A percentile compares a stretch with the other conserved stretches of the same genome.
phyloP scores from a whole-genome alignment of 768 basidiomycete species.

The Pleurotus pulmonarius region DNA sequence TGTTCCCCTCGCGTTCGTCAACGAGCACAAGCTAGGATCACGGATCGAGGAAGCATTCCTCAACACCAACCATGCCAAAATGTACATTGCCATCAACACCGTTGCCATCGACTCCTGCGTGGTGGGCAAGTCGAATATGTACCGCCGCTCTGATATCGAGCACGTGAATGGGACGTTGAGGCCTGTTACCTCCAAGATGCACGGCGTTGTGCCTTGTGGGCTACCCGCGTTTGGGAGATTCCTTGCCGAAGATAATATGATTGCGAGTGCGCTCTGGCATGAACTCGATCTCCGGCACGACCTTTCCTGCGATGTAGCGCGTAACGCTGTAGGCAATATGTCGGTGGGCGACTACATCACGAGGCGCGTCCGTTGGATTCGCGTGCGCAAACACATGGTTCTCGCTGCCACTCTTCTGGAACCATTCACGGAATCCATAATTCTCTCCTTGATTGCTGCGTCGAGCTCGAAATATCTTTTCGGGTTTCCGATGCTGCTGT shows the following conservation, averaged over 20 bases:
- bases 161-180: constrained; percentile 65
- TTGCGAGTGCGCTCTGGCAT: constrained; percentile 89
- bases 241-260: constrained; percentile 98
- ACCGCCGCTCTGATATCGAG: constrained; percentile 85
- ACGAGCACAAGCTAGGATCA: constrained; percentile 70
- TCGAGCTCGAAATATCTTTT: constrained; percentile 49
- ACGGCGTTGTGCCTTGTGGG: constrained; percentile 36
- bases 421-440: constrained; percentile 86
- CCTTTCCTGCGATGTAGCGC: constrained; percentile 85
- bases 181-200: constrained; percentile 27
- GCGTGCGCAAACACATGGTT: constrained; percentile 94
- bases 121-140: constrained; percentile 94
- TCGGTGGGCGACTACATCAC: constrained; percentile 78
- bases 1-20: constrained; percentile 82
- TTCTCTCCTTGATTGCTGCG: constrained; percentile 64
- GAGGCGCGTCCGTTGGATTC: constrained; percentile 93
- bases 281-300: constrained; percentile 86
- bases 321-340: constrained; percentile 89
- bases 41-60: constrained; percentile 90
- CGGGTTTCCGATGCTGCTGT: constrained; percentile 49
- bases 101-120: constrained; percentile 91
- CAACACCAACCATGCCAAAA: constrained; percentile 96
- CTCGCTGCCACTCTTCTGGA: constrained; percentile 82
- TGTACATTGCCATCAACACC: constrained; percentile 94
- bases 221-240: constrained; percentile 82